Percentiles rank a stretch among this genome's conserved stretches.
These are phyloP conservation scores for Plasmodium inui DNA, from an alignment of 169 alveolate genomes.

Conservation along the genomic window DNA sequence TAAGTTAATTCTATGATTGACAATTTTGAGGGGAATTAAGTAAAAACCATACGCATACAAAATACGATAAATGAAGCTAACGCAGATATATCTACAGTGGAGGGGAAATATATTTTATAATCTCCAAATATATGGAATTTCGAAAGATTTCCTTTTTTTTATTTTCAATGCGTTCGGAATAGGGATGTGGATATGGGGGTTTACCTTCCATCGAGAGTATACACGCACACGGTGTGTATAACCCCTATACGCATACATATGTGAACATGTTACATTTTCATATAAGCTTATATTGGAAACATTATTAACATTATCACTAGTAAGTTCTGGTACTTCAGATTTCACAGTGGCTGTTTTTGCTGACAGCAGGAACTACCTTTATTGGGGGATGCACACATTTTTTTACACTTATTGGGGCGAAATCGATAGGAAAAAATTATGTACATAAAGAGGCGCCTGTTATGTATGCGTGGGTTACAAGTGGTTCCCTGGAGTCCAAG, in stretches of 20 bases:
- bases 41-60: background rate
- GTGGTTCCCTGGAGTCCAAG: background rate
- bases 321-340: background rate
- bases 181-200: background rate
- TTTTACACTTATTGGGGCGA: background rate
- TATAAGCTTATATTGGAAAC: background rate
- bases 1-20: background rate
- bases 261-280: background rate
- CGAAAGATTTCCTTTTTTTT: background rate
- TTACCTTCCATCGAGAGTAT: background rate
- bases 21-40: background rate
- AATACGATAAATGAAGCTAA: background rate
- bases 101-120: background rate
- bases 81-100: background rate
- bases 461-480: background rate
- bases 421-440: background rate
- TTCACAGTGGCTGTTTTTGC: background rate
- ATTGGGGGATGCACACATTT: background rate
- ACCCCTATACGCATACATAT: background rate
- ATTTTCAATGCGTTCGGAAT: background rate
- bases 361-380: background rate
- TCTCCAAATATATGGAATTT: background rate
- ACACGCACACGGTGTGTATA: background rate
- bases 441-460: background rate
- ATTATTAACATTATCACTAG: background rate